Percentiles rank a stretch among this genome's conserved stretches.
Evolutionary conservation across 306 rosid species (phyloP).

Genomic region (Rosa persica): DNA sequence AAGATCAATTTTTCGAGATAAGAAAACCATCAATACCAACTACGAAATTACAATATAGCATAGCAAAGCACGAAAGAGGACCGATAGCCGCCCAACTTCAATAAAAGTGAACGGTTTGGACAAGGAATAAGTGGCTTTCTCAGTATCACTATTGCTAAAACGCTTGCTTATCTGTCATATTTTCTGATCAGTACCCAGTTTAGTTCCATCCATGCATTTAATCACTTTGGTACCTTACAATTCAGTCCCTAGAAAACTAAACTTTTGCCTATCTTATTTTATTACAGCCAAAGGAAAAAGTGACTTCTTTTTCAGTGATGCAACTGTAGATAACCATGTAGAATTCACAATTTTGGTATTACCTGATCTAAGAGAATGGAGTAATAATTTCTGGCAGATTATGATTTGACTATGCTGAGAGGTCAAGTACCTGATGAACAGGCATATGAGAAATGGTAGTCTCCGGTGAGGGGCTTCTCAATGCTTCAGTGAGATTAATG

Average conservation of each 20-base stretch:
- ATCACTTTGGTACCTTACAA: background rate
- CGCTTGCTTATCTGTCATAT: background rate
- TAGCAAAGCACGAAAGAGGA: constrained; percentile 12
- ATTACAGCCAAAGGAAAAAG: background rate
- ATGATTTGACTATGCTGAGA: background rate
- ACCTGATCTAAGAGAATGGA: background rate
- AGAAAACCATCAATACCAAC: background rate
- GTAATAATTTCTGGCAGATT: background rate
- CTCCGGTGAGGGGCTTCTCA: constrained; percentile 90
- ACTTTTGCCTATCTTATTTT: background rate
- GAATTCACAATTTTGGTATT: constrained; percentile 3
- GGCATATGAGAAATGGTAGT: constrained; percentile 77
- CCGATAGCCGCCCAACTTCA: constrained; percentile 20
- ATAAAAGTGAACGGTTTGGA: constrained; percentile 12
- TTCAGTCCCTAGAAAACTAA: background rate
- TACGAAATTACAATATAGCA: background rate
- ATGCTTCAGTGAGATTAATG: constrained; percentile 76
- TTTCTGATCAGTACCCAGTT: background rate
- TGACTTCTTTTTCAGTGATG: background rate
- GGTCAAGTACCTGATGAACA: constrained; percentile 76
- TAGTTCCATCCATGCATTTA: background rate
- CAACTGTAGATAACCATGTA: constrained; percentile 10
- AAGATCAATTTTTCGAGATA: constrained; percentile 19
- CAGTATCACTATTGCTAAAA: background rate
- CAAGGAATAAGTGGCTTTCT: background rate